These are phyloP conservation scores for Venturia effusa DNA, from an alignment of 2,329 filamentous ascomycete genomes.

Conservation along the genomic window DNA sequence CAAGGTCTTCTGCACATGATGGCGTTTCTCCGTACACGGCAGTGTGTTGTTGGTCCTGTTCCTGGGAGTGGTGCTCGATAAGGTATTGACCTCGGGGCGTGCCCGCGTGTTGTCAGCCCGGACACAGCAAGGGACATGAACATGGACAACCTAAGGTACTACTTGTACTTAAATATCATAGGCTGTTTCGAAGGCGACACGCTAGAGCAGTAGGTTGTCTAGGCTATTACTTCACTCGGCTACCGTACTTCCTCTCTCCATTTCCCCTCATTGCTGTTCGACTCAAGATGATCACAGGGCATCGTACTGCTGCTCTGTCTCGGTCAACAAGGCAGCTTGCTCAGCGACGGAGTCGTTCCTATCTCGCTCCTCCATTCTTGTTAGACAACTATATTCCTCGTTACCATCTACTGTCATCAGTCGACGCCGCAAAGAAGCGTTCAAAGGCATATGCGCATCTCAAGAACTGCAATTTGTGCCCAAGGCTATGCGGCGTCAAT, in stretches of 20 bases:
- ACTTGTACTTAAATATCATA: background rate
- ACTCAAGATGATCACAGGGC: background rate
- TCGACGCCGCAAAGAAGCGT: slow-evolving; percentile 62
- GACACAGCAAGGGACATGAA: background rate
- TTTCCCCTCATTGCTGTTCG: background rate
- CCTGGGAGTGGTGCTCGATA: too few species aligned
- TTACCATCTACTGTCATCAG: slow-evolving; percentile 56
- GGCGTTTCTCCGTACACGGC: background rate
- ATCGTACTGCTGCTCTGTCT: background rate
- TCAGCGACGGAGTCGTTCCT: slow-evolving; percentile 5
- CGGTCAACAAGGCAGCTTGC: background rate
- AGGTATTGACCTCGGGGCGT: too few species aligned
- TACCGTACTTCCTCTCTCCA: too few species aligned
- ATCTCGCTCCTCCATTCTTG: slow-evolving; percentile 55
- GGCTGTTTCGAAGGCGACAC: too few species aligned
- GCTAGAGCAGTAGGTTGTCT: too few species aligned
- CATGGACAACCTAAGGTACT: background rate
- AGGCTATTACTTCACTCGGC: too few species aligned
- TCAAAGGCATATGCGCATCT: slow-evolving; percentile 65
- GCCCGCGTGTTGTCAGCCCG: too few species aligned
- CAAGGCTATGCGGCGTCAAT: slow-evolving; percentile 66
- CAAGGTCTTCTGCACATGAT: background rate
- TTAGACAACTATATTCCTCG: slow-evolving; percentile 63
- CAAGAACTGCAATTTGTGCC: slow-evolving; percentile 70
- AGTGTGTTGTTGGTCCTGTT: background rate